Evolutionary conservation across 257 asterid species (phyloP).

Genomic region (Salvia splendens): DNA sequence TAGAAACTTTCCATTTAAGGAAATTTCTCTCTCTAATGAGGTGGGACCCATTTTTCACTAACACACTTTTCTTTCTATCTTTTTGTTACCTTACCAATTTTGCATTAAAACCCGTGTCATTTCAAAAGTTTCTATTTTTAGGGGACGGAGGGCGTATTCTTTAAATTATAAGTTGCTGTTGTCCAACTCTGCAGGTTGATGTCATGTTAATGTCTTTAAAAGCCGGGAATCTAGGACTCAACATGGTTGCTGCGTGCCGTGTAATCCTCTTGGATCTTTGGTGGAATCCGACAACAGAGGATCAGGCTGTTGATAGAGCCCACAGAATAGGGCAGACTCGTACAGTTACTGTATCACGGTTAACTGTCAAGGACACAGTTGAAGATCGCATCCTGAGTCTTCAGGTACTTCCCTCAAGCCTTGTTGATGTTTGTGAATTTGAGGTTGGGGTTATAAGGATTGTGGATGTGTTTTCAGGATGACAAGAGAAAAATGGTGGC

Average conservation of each 20-base stretch:
- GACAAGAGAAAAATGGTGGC: constrained; percentile 99
- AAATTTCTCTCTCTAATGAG: too few species aligned
- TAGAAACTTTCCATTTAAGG: too few species aligned
- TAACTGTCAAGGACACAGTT: constrained; percentile 84
- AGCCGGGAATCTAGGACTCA: constrained; percentile 98
- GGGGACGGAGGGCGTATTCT: not conserved
- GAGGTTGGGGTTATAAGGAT: not conserved
- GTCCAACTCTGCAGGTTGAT: constrained; percentile 62
- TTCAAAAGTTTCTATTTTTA: too few species aligned
- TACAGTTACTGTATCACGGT: constrained; percentile 82
- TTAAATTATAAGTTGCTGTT: not conserved
- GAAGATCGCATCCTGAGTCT: constrained; percentile 96
- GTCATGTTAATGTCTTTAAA: constrained; percentile 97
- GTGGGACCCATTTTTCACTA: too few species aligned
- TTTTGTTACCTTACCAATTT: too few species aligned
- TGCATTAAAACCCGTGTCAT: too few species aligned
- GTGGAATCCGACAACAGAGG: constrained; percentile 99
- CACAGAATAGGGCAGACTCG: constrained; percentile 98
- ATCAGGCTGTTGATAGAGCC: constrained; percentile 97
- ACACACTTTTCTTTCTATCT: too few species aligned
- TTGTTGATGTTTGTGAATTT: not conserved
- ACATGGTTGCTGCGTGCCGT: constrained; percentile 97
- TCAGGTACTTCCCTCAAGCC: constrained; percentile 51
- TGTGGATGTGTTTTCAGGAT: constrained; percentile 53
- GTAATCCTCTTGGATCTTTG: constrained; percentile 97